phyloP scores from a whole-genome alignment of 2,329 filamentous ascomycete species.

The Ilyonectria robusta region DNA sequence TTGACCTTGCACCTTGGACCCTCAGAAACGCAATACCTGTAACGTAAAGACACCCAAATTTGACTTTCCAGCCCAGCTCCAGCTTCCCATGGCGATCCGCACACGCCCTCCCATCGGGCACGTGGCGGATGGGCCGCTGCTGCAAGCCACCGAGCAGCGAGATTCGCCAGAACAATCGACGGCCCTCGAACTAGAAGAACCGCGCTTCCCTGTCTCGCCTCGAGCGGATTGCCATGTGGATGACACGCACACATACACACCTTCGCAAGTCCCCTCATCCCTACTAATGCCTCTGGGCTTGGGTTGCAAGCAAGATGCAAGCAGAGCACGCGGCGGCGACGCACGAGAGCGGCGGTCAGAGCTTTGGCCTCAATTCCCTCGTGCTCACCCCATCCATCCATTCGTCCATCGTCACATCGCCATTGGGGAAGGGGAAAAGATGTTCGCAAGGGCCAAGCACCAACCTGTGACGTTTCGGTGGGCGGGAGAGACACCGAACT shows the following conservation, averaged over 20 bases:
- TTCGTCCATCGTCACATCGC: too few relatives aligned
- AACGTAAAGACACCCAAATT: constrained; percentile 30
- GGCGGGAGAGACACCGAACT: background rate
- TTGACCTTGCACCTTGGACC: background rate
- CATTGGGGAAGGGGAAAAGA: too few relatives aligned
- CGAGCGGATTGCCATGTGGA: constrained; percentile 27
- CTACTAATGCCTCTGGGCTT: too few relatives aligned
- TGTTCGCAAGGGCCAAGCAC: background rate
- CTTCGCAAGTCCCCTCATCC: too few relatives aligned
- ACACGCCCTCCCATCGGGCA: constrained; percentile 38
- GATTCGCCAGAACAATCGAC: constrained; percentile 19
- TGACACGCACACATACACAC: constrained; percentile 9
- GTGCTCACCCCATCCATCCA: too few relatives aligned
- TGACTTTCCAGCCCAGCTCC: background rate
- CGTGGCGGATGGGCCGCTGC: constrained; percentile 41
- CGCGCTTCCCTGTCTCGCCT: constrained; percentile 25
- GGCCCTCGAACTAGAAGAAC: background rate
- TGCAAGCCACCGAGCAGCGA: constrained; percentile 34
- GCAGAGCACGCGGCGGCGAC: background rate
- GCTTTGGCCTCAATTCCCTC: background rate
- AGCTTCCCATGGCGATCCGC: background rate
- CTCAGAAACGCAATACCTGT: constrained; percentile 23
- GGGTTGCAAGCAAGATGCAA: background rate
- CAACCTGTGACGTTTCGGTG: background rate
- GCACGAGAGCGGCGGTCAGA: constrained; percentile 5